Percentiles rank a stretch among this genome's conserved stretches.
Evolutionary conservation across 768 basidiomycete species (phyloP).

Genomic region (Harrya chromipes): DNA sequence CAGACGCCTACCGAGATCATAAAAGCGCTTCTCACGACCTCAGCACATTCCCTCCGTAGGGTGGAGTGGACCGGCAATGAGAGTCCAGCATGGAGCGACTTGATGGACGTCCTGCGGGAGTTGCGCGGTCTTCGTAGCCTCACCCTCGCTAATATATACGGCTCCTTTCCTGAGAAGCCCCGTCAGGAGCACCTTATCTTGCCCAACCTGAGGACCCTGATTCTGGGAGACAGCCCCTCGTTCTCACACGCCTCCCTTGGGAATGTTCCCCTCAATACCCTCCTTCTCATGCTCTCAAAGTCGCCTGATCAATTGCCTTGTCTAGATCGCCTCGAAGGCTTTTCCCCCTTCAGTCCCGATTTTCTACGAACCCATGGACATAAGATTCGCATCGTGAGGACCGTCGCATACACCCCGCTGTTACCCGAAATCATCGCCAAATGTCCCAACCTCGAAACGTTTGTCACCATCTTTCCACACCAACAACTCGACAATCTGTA

Average conservation of each 20-base stretch:
- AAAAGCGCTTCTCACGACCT: slow-evolving; percentile 31
- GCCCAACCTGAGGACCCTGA: slow-evolving; percentile 40
- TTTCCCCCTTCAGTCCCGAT: slow-evolving; percentile 39
- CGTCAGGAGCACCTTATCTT: slow-evolving; percentile 28
- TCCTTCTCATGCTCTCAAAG: slow-evolving; percentile 37
- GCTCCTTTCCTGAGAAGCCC: slow-evolving; percentile 25
- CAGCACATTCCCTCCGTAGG: slow-evolving; percentile 36
- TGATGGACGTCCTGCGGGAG: slow-evolving; percentile 35
- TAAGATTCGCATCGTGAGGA: slow-evolving; percentile 41
- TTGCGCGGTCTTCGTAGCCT: slow-evolving; percentile 38
- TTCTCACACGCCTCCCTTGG: slow-evolving; percentile 34
- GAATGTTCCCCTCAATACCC: slow-evolving; percentile 38
- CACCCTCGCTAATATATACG: slow-evolving; percentile 40
- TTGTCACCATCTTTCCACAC: slow-evolving; percentile 38
- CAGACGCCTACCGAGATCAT: slow-evolving; percentile 35
- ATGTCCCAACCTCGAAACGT: slow-evolving; percentile 41
- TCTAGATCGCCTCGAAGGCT: slow-evolving; percentile 42
- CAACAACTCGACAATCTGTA: slow-evolving; percentile 33
- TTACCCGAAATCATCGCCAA: slow-evolving; percentile 36
- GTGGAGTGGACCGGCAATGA: slow-evolving; percentile 47
- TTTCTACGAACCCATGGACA: slow-evolving; percentile 42
- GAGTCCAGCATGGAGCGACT: slow-evolving; percentile 39
- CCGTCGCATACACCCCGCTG: slow-evolving; percentile 33
- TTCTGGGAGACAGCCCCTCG: slow-evolving; percentile 35
- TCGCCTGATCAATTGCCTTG: slow-evolving; percentile 36